A percentile compares a stretch with the other conserved stretches of the same genome.
Evolutionary conservation across 1,139 yeast genomes (phyloP).

Genomic region (Suhomyces yuchorum): DNA sequence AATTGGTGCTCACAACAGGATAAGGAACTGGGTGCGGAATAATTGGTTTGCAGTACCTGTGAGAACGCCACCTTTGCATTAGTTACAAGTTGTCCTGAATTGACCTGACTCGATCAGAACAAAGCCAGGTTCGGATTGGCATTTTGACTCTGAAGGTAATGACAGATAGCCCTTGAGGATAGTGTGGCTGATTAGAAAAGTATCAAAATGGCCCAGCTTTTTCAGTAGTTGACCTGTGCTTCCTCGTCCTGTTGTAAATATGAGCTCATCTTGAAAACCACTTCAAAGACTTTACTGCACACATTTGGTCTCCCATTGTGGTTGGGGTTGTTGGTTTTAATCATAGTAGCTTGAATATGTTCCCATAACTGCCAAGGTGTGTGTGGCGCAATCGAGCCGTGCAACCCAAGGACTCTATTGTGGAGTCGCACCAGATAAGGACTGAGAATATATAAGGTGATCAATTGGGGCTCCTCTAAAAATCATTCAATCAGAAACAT

Average conservation of each 20-base stretch:
- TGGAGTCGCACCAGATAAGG: background rate
- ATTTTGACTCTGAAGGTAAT: background rate
- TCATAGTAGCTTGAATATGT: background rate
- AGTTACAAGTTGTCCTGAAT: too few species aligned
- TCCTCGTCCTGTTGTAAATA: too few species aligned
- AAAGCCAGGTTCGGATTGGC: background rate
- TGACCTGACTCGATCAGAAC: background rate
- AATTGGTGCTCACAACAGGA: too few species aligned
- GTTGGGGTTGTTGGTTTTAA: too few species aligned
- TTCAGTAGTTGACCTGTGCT: too few species aligned
- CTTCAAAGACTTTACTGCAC: background rate
- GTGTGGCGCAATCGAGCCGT: constrained; percentile 1
- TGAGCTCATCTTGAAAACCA: too few species aligned
- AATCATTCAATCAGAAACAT: constrained; percentile 9
- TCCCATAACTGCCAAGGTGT: background rate
- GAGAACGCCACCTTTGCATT: background rate
- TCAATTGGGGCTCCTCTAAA: background rate
- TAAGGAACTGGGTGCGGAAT: background rate
- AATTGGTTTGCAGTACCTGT: background rate
- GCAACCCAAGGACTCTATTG: background rate
- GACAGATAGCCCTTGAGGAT: too few species aligned
- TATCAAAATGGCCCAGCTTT: too few species aligned
- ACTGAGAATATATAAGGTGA: background rate
- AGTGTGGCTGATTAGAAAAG: too few species aligned
- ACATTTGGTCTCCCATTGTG: too few species aligned